Evolutionary conservation across 441 rosid species (phyloP).

Genomic region (Isatis lusitanica): DNA sequence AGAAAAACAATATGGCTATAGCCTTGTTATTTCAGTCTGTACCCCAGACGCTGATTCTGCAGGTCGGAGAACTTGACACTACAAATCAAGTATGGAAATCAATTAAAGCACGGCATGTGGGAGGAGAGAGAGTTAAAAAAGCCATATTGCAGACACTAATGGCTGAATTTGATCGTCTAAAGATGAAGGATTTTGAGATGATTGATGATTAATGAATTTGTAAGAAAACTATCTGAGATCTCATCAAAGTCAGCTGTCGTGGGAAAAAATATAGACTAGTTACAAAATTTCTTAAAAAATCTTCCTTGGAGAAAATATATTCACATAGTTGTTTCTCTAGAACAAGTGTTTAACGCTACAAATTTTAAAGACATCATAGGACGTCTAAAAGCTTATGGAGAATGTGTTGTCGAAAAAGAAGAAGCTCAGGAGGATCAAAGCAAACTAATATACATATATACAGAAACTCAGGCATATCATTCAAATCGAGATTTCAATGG

Average conservation of each 20-base stretch:
- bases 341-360: not conserved
- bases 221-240: not conserved
- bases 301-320: not conserved
- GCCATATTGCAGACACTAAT: not conserved
- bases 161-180: not conserved
- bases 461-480: too few relatives aligned
- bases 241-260: not conserved
- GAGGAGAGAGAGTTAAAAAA: not conserved
- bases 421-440: too few relatives aligned
- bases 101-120: not conserved
- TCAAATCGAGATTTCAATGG: too few relatives aligned
- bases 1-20: not conserved
- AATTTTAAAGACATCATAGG: not conserved
- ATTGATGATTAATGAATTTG: not conserved
- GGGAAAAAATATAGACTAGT: not conserved
- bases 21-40: not conserved
- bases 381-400: too few relatives aligned
- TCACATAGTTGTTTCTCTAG: not conserved
- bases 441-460: too few relatives aligned
- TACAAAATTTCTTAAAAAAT: not conserved
- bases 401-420: too few relatives aligned
- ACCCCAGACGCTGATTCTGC: not conserved
- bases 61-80: not conserved
- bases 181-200: too few relatives aligned
- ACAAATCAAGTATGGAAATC: not conserved